Percentiles rank a stretch among this genome's conserved stretches.
phyloP scores from a whole-genome alignment of 306 rosid species.

The Inga leiocalycina region DNA sequence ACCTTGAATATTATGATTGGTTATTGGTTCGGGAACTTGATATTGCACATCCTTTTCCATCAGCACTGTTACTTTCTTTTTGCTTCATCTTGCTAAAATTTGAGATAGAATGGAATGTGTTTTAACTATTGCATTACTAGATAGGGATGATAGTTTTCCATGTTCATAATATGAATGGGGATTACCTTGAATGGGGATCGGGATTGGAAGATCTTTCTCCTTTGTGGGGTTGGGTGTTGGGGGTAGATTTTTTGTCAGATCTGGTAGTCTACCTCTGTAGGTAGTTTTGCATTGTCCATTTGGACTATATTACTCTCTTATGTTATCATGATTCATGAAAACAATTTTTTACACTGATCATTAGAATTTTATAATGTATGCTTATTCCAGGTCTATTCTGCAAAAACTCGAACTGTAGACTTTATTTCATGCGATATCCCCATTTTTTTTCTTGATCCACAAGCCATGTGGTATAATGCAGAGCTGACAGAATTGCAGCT shows the following conservation, averaged over 20 bases:
- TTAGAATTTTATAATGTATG: background rate
- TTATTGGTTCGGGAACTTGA: conserved; percentile 1
- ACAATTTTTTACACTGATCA: background rate
- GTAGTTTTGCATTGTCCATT: background rate
- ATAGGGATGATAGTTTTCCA: background rate
- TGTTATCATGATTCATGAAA: background rate
- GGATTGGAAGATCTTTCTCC: background rate
- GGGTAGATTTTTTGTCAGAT: background rate
- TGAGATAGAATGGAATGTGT: background rate
- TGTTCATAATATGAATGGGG: background rate
- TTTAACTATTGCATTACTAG: background rate
- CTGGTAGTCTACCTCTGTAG: background rate
- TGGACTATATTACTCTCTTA: background rate
- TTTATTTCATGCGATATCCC: background rate
- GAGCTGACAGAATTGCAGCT: background rate
- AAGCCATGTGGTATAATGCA: background rate
- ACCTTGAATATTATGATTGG: conserved; percentile 30
- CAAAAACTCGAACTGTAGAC: conserved; percentile 5
- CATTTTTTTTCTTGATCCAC: background rate
- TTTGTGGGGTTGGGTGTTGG: background rate
- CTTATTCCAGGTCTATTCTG: background rate
- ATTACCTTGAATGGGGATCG: background rate
- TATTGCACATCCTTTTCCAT: background rate
- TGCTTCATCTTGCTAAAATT: conserved; percentile 6
- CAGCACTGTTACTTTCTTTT: conserved; percentile 5